phyloP scores from a whole-genome alignment of 179 eudicot genomes.

The Spergularia azorica region DNA sequence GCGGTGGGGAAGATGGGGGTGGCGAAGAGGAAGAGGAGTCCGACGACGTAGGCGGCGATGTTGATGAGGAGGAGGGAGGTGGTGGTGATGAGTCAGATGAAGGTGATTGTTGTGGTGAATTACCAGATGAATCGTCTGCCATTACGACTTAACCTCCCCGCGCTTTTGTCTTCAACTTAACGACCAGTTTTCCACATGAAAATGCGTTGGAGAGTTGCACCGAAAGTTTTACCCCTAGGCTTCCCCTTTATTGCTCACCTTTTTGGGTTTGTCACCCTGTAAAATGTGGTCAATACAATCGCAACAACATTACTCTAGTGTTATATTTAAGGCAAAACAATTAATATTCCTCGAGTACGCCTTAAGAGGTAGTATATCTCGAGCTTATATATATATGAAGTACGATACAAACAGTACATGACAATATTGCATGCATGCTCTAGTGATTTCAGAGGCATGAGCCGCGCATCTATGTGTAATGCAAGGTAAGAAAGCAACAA shows the following conservation, averaged over 20 bases:
- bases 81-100: constrained; percentile 8
- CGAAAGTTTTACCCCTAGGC: constrained; percentile 22
- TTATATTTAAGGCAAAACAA: too few species aligned
- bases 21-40: constrained; percentile 20
- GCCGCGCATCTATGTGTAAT: too few species aligned
- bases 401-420: too few species aligned
- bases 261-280: constrained; percentile 26
- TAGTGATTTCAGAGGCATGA: too few species aligned
- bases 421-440: too few species aligned
- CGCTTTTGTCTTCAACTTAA: neutral
- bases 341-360: too few species aligned
- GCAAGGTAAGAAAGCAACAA: too few species aligned
- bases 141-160: constrained; percentile 22
- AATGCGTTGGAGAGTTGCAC: neutral
- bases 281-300: neutral
- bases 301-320: neutral
- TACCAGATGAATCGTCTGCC: constrained; percentile 22
- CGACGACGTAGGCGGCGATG: constrained; percentile 18
- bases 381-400: too few species aligned
- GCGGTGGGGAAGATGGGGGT: constrained; percentile 12
- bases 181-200: constrained; percentile 20
- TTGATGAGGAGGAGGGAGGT: constrained; percentile 14
- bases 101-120: constrained; percentile 28
- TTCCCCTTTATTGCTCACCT: constrained; percentile 30
- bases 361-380: too few species aligned